phyloP scores from a whole-genome alignment of 2,329 filamentous ascomycete genomes.

The Colletotrichum cuscutae region DNA sequence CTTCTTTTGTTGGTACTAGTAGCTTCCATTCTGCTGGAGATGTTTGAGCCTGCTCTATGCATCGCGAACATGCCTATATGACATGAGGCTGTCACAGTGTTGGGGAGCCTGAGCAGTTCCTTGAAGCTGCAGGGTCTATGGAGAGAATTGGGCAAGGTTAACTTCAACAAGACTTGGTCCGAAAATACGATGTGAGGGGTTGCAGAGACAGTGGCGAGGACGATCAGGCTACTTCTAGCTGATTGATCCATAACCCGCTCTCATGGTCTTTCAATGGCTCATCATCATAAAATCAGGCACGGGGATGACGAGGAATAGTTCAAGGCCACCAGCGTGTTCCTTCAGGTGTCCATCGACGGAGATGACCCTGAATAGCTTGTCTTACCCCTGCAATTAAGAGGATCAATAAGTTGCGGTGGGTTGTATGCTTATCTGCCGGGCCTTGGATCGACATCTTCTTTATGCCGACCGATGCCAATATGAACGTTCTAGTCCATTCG shows the following conservation, averaged over 20 bases:
- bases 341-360: background rate
- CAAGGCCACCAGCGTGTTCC: background rate
- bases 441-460: background rate
- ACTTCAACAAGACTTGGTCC: background rate
- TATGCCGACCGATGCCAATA: constrained; percentile 6
- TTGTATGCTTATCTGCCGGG: constrained; percentile 2
- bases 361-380: background rate
- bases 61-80: background rate
- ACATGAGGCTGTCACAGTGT: background rate
- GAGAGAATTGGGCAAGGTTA: background rate
- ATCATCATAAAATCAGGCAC: background rate
- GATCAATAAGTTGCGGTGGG: background rate
- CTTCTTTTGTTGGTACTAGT: background rate
- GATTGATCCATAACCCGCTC: background rate
- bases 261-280: background rate
- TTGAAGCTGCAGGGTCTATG: background rate
- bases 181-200: background rate
- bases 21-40: background rate
- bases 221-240: background rate
- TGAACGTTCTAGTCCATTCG: background rate
- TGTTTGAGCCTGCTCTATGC: background rate
- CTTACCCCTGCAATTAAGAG: background rate
- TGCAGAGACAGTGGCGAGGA: background rate
- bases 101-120: background rate
- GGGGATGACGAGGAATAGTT: background rate